phyloP scores from a whole-genome alignment of 2,329 filamentous ascomycete genomes.

The Ampelomyces quisqualis region DNA sequence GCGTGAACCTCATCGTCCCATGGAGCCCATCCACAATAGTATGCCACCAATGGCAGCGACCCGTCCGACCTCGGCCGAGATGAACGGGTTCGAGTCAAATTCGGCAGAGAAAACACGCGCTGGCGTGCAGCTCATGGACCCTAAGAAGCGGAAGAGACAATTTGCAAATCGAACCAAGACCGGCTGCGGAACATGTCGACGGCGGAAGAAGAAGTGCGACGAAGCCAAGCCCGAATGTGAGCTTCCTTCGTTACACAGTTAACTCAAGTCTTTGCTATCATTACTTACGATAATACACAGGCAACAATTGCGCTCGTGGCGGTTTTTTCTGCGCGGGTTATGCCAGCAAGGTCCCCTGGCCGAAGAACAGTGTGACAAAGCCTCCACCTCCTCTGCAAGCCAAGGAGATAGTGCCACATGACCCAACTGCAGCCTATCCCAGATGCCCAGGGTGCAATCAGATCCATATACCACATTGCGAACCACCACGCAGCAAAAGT shows the following conservation, averaged over 20 bases:
- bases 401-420: constrained; percentile 60
- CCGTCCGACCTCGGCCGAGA: constrained; percentile 12
- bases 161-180: constrained; percentile 97
- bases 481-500: constrained; percentile 13
- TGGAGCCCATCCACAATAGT: constrained; percentile 16
- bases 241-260: no score
- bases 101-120: constrained; percentile 46
- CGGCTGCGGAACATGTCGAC: constrained; percentile 87
- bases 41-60: constrained; percentile 13
- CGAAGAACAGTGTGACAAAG: constrained; percentile 68
- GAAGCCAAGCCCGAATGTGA: constrained; percentile 90
- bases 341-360: constrained; percentile 73
- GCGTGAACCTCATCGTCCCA: constrained; percentile 27
- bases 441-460: constrained; percentile 22
- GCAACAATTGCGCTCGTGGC: constrained; percentile 82
- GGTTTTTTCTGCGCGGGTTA: constrained; percentile 93
- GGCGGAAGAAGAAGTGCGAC: constrained; percentile 97
- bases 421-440: constrained; percentile 20
- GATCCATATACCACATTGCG: constrained; percentile 37
- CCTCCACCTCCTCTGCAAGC: constrained; percentile 71
- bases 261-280: no score
- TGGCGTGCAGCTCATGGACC: constrained; percentile 49
- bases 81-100: constrained; percentile 20
- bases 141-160: constrained; percentile 54
- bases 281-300: no score